Evolutionary conservation across 495 filamentous ascomycete species (phyloP).

Genomic region (Daldinia loculata): DNA sequence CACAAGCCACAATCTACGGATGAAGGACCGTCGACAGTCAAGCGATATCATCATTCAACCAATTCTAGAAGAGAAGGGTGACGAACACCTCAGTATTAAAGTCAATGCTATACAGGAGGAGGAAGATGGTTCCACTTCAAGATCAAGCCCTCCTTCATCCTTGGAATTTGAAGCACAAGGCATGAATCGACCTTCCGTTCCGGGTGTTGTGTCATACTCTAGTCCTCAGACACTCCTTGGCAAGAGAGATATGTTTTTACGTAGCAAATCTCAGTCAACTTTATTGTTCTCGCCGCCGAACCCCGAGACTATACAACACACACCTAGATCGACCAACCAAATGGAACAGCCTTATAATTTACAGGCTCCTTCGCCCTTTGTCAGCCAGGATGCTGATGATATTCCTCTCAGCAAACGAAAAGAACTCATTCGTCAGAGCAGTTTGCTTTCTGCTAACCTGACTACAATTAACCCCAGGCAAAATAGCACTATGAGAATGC

Average conservation of each 20-base stretch:
- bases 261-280: slow-evolving; percentile 57
- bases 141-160: slow-evolving; percentile 27
- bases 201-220: slow-evolving; percentile 49
- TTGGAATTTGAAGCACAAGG: slow-evolving; percentile 28
- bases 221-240: slow-evolving; percentile 66
- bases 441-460: slow-evolving; percentile 37
- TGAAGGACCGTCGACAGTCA: slow-evolving; percentile 38
- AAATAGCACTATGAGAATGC: slow-evolving; percentile 37
- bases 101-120: slow-evolving; percentile 32
- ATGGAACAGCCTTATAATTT: slow-evolving; percentile 48
- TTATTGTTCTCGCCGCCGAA: slow-evolving; percentile 35
- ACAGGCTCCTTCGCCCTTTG: slow-evolving; percentile 28
- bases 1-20: slow-evolving; percentile 18
- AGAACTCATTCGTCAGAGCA: slow-evolving; percentile 60
- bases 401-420: slow-evolving; percentile 78
- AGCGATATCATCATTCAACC: slow-evolving; percentile 48
- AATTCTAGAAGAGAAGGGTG: slow-evolving; percentile 51
- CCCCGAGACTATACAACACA: slow-evolving; percentile 31
- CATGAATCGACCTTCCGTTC: slow-evolving; percentile 40
- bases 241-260: slow-evolving; percentile 67
- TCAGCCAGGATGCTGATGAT: slow-evolving; percentile 63
- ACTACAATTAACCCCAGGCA: slow-evolving; percentile 18
- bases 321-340: slow-evolving; percentile 46
- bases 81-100: slow-evolving; percentile 30
- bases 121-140: slow-evolving; percentile 10